Base-by-base conservation (phyloP, 345 rosid genomes). In the Eucalyptus marginata region DNA sequence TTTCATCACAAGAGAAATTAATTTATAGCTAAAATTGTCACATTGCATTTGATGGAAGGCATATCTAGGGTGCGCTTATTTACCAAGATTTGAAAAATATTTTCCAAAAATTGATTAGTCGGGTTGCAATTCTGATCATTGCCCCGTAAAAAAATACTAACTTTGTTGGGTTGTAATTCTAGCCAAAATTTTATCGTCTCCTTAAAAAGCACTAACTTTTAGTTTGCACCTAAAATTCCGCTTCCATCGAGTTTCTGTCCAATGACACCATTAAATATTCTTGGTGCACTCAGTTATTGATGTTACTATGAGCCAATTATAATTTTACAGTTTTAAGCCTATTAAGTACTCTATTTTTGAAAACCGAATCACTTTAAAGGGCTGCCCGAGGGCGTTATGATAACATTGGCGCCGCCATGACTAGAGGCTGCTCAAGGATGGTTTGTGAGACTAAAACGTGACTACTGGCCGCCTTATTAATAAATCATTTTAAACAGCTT, bases 1-100 rank as follows among this genome's bases (percentile, higher is more conserved):
- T 20, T 52, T 52, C 58, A 52, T 52, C 58, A 7, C 0, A 1
- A 0, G 24, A 52, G 0, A 52, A 20, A 20, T 52, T 20, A 52
- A 20, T 20, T 20, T 52, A 52, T 52, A 52, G 58, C 25, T 52
- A 52, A 52, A 52, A 52, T 3, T 52, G 10, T 52, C 25, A 52
- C 58, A 20, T 52, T 52, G 58, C 58, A 52, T 8, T 18, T 52
- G 58, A 52, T 52, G 25, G 58, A 52, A 52, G 25, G 58, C 25
- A 52, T 52, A 52, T 52, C 25, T 8, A 52, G 58, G 58, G 58
- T 7, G 58, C 1, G 2, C 5, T 52, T 52, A 52, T 51, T 51
- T 51, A 17, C 22, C 8, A 17, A 51, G 22, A 51, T 51, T 51
- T 4, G 2, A 51, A 51, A 51, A 16, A 6, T 1, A 6, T 52